Conservation (phyloP, 768 basidiomycete species). For the Antrodiella citrinella region DNA sequence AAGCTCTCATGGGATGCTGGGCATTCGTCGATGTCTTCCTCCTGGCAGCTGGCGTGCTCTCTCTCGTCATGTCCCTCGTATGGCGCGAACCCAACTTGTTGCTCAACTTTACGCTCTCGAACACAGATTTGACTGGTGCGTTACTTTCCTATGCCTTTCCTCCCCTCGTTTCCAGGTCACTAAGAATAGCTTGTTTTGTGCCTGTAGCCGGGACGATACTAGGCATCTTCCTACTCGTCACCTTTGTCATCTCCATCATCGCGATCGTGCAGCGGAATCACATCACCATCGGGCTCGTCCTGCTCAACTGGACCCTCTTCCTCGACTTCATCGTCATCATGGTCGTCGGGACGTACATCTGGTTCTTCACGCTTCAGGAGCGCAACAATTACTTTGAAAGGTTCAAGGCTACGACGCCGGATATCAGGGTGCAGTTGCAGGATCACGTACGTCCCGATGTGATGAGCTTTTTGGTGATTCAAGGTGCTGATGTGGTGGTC, state of each 20-base stretch:
- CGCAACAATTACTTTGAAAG: constrained; percentile 54
- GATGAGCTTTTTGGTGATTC: background rate
- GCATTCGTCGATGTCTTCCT: constrained; percentile 62
- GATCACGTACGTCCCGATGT: constrained; percentile 47
- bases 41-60: constrained; percentile 58
- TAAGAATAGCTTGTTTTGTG: background rate
- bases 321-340: constrained; percentile 53
- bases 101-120: constrained; percentile 62
- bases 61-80: constrained; percentile 59
- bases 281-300: constrained; percentile 58
- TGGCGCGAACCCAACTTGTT: constrained; percentile 66
- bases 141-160: constrained; percentile 2
- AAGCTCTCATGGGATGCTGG: constrained; percentile 63
- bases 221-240: constrained; percentile 57
- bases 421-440: constrained; percentile 53
- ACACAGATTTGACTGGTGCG: constrained; percentile 53
- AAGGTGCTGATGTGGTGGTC: constrained; percentile 3
- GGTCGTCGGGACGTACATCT: constrained; percentile 63
- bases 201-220: constrained; percentile 58
- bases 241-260: constrained; percentile 61
- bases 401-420: constrained; percentile 41
- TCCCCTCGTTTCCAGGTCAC: background rate
- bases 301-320: constrained; percentile 72
- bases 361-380: constrained; percentile 76
- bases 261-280: constrained; percentile 67